Evolutionary conservation across 2,329 filamentous ascomycete species (phyloP), one percentile per base, ranked within the genome.

Genomic region (Ophiostoma fasciatum): DNA sequence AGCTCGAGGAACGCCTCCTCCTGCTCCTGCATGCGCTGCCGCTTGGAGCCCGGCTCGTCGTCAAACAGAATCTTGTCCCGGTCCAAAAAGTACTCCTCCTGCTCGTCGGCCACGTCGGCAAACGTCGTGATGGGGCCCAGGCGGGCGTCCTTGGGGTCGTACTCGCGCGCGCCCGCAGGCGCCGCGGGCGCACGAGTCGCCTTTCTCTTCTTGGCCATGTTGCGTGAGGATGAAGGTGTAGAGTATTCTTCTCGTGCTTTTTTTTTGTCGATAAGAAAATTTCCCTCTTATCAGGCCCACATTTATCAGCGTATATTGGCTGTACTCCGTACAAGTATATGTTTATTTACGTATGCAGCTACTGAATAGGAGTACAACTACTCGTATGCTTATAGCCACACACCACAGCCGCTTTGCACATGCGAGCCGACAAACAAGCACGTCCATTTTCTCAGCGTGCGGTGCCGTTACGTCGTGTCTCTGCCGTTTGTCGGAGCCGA

Each of bases 71-170:
- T 76, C 51, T 82, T 79, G 58, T 98, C 90, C 45, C 81, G 74
- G 45, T 87, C 79, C 41, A 87, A 65, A 50, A 88, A 83, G 55
- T 94, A 93, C 53, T 94, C 84, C 56, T 98, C 90, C 55, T 94
- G 84, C 1, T 85, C 92, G 54, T 94, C 79, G 45, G 87, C 83
- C 48, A 98, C 78, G 58, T 93, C 84, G 56, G 88, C 77, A 56
- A 71, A 88, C 3, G 72, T 77, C 31, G 56, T 64, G 48, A 77
- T 62, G 15, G 41, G 36, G 17, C 65, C 67, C 13, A 85, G 67
- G 35, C 74, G 73, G 25, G 77, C 71, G 43, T 77, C 74, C 22
- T 61, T 58, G 32, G 62, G 51, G 49, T 77, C 59, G 41, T 71
- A 51, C 23, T 74, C 71, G 42, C 62, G 64, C 4, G 71, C 69